Evolutionary conservation across 2,329 filamentous ascomycete genomes (phyloP).

Genomic region (Colletotrichum filicis): DNA sequence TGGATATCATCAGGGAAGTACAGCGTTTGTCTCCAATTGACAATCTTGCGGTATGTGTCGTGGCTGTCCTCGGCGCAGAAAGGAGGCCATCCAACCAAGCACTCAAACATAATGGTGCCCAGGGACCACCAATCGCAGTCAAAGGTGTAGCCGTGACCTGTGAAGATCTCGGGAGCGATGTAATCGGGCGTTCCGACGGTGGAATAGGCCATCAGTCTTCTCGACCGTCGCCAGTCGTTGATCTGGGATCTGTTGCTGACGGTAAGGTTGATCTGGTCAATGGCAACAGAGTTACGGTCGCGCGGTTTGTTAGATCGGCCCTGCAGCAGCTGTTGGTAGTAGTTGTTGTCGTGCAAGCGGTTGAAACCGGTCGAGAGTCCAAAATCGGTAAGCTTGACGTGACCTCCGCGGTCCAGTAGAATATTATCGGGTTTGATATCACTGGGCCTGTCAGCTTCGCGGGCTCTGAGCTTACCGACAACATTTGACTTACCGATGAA

Average conservation of each 20-base stretch:
- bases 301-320: slow-evolving; percentile 77
- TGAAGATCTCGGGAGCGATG: slow-evolving; percentile 98
- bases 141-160: slow-evolving; percentile 93
- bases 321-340: slow-evolving; percentile 96
- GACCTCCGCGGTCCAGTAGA: slow-evolving; percentile 90
- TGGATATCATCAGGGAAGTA: slow-evolving; percentile 98
- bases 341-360: slow-evolving; percentile 96
- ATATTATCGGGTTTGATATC: slow-evolving; percentile 99
- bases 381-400: slow-evolving; percentile 98
- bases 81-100: slow-evolving; percentile 96
- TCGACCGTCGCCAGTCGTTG: slow-evolving; percentile 98
- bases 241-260: slow-evolving; percentile 98
- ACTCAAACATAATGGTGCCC: slow-evolving; percentile 99
- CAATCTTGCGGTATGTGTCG: slow-evolving; percentile 98
- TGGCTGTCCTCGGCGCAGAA: slow-evolving; percentile 98
- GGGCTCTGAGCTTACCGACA: too few species aligned
- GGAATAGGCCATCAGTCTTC: slow-evolving; percentile 95
- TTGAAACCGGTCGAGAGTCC: slow-evolving; percentile 98
- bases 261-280: slow-evolving; percentile 98
- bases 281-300: slow-evolving; percentile 92
- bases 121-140: slow-evolving; percentile 99
- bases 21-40: slow-evolving; percentile 95
- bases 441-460: slow-evolving; percentile 56
- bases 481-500: slow-evolving; percentile 82
- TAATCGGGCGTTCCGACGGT: slow-evolving; percentile 98